Evolutionary conservation across 495 filamentous ascomycete genomes (phyloP).

Genomic region (Schizothecium vesticola): DNA sequence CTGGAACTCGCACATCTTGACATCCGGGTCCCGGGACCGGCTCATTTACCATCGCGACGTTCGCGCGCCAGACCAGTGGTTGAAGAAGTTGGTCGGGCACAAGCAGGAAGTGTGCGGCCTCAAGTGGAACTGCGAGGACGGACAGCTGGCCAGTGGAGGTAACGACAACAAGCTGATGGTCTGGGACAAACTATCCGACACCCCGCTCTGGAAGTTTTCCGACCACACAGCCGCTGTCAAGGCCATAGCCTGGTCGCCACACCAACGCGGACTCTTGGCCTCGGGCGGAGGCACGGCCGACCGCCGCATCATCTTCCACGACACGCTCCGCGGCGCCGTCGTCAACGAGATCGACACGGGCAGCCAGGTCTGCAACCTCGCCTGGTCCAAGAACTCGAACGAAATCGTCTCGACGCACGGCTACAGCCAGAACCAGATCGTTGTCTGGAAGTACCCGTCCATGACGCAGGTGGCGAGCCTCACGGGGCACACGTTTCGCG

Average conservation of each 20-base stretch:
- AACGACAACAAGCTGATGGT: constrained; percentile 99
- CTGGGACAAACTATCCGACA: constrained; percentile 87
- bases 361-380: constrained; percentile 93
- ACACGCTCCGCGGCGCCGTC: constrained; percentile 71
- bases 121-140: constrained; percentile 92
- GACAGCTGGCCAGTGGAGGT: constrained; percentile 90
- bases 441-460: constrained; percentile 96
- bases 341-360: constrained; percentile 90
- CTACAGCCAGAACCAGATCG: constrained; percentile 97
- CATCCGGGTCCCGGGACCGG: constrained; percentile 90
- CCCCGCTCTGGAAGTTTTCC: constrained; percentile 84
- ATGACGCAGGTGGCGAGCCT: constrained; percentile 95
- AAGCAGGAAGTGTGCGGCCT: constrained; percentile 99
- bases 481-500: constrained; percentile 93
- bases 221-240: constrained; percentile 95
- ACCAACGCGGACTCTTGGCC: constrained; percentile 89
- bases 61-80: constrained; percentile 82
- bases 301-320: constrained; percentile 95
- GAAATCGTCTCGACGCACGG: constrained; percentile 96
- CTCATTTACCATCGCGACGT: constrained; percentile 94
- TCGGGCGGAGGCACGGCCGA: constrained; percentile 95
- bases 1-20: constrained; percentile 97
- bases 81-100: constrained; percentile 81
- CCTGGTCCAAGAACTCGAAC: constrained; percentile 92
- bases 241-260: constrained; percentile 97